Evolutionary conservation across 2,329 filamentous ascomycete genomes (phyloP).

Genomic region (Zalaria obscura): DNA sequence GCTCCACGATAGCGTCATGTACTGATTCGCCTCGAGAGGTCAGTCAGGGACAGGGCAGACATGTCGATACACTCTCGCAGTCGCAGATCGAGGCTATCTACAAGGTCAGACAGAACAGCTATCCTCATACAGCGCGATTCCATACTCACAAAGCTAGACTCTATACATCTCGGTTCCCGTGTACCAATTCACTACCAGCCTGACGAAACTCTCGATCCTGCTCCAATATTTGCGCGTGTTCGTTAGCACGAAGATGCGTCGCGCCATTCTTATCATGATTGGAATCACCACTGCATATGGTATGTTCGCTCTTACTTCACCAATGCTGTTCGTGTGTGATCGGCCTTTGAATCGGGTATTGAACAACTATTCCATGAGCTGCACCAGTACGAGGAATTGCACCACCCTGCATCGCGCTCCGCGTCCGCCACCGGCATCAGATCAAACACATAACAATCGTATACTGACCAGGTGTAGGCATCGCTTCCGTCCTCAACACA

Average conservation of each 20-base stretch:
- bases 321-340: too few species aligned
- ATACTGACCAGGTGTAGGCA: neutral
- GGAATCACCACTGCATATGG: conserved; percentile 18
- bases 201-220: conserved; percentile 31
- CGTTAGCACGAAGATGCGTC: conserved; percentile 21
- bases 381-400: neutral
- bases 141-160: neutral
- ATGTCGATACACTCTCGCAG: conserved; percentile 1
- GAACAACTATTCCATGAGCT: too few species aligned
- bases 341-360: too few species aligned
- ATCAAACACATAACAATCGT: neutral
- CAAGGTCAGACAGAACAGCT: too few species aligned
- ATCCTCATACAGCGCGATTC: too few species aligned
- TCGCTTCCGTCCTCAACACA: conserved; percentile 20
- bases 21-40: conserved; percentile 2
- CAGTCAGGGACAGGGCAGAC: conserved; percentile 4
- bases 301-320: neutral
- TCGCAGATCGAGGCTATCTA: too few species aligned
- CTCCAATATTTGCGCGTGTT: conserved; percentile 36
- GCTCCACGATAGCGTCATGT: neutral
- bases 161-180: conserved; percentile 21
- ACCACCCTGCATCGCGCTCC: neutral
- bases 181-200: conserved; percentile 22
- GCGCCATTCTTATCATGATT: conserved; percentile 15
- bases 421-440: too few species aligned